Base-by-base conservation (phyloP, 495 filamentous ascomycete genomes). In the Achaetomiella virescens region DNA sequence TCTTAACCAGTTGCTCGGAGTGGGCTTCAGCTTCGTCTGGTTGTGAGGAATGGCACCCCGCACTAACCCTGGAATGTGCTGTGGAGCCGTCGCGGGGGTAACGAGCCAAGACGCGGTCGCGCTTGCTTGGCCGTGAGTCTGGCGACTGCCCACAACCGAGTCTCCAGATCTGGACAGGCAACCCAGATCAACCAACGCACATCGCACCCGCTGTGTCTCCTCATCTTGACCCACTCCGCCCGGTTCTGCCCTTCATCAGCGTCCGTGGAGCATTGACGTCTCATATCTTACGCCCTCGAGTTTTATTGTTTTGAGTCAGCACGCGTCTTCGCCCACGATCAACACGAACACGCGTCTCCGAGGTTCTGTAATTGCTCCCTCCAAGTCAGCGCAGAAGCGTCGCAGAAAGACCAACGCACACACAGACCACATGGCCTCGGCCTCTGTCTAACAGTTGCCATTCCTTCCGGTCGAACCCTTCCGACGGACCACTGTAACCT, bases 1-100 rank as follows among this genome's bases (percentile, higher is more conserved):
- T n/a, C n/a, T n/a, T n/a, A n/a, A n/a, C n/a, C n/a, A n/a, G n/a
- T n/a, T n/a, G n/a, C n/a, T n/a, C n/a, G n/a, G n/a, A n/a, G n/a
- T n/a, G n/a, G n/a, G n/a, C n/a, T n/a, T n/a, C n/a, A n/a, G n/a
- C n/a, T n/a, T 15, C 36, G 36, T 14, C 11, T 11, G 3, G 11
- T 6, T 11, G 5, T n/a, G 5, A 6, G 14, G 41, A 44, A 44
- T 20, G 20, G 41, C n/a, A 24, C 41, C 20, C 21, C 9, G 21
- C 41, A 11, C 48, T 50, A 56, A 49, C 52, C 52, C 54, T 49
- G 5, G n/a, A 37, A 17, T 48, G 37, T 6, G 18, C 7, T n/a
- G 55, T 52, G 44, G 55, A 37, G 18, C 53, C 49, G 66, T 68
- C 64, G 66, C 66, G 66, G 66, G 66, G 66, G 60, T 40, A 68